Conservation (phyloP, 352 stramenopile species). For the Aphanomyces astaci region DNA sequence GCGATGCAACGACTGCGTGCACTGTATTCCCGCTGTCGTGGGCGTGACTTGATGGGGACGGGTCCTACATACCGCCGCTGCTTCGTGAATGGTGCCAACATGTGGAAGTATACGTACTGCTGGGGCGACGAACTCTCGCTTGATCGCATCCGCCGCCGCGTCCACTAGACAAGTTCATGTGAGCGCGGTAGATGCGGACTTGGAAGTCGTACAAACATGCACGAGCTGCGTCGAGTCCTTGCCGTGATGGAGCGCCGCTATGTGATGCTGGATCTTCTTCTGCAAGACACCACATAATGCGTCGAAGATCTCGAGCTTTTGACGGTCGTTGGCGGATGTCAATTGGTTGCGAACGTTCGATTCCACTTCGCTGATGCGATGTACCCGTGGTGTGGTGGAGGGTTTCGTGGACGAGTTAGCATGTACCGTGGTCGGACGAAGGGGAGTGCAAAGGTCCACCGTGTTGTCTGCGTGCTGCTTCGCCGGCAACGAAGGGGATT, state of each 20-base stretch:
- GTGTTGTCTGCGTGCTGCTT: not conserved
- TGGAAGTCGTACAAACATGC: conserved; percentile 14
- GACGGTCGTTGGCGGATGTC: not conserved
- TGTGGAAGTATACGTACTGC: not conserved
- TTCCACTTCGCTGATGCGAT: not conserved
- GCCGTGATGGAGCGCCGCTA: not conserved
- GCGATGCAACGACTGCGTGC: not conserved
- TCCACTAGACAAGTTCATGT: conserved; percentile 1
- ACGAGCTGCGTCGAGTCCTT: conserved; percentile 14
- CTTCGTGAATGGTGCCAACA: not conserved
- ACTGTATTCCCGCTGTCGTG: not conserved
- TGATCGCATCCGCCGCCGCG: not conserved
- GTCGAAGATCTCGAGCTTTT: conserved; percentile 10
- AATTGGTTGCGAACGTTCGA: not conserved
- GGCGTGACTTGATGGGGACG: not conserved
- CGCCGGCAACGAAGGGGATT: no score
- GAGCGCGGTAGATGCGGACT: not conserved
- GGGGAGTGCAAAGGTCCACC: not conserved
- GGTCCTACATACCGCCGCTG: not conserved
- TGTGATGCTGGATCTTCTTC: conserved; percentile 2
- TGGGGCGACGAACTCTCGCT: conserved; percentile 5
- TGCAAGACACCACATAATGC: conserved; percentile 1
- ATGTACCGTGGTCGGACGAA: not conserved
- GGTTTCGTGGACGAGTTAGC: not conserved
- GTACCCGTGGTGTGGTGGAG: not conserved